phyloP scores from a whole-genome alignment of 2,329 filamentous ascomycete genomes.

The Alternaria arbusti region DNA sequence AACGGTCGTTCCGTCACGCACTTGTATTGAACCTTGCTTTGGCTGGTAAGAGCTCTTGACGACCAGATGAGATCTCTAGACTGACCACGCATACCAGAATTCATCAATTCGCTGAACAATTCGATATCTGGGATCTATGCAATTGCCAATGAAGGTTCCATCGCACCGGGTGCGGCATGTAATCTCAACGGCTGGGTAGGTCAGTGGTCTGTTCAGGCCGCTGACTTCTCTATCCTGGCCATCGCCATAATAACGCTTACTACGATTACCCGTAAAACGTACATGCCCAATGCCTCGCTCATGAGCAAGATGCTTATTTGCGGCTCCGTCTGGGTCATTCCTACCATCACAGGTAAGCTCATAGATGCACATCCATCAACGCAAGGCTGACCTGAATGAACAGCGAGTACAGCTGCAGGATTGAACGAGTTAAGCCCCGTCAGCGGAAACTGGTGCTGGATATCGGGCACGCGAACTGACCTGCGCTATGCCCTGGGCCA shows the following conservation, averaged over 20 bases:
- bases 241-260: slow-evolving; percentile 54
- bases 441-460: slow-evolving; percentile 14
- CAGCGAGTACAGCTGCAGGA: slow-evolving; percentile 4
- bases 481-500: slow-evolving; percentile 6
- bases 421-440: slow-evolving; percentile 1
- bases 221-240: slow-evolving; percentile 53
- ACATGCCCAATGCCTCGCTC: slow-evolving; percentile 40
- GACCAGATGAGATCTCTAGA: background rate
- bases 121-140: slow-evolving; percentile 51
- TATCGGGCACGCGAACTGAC: slow-evolving; percentile 3
- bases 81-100: slow-evolving; percentile 2
- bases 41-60: slow-evolving; percentile 17
- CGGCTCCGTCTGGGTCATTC: slow-evolving; percentile 51
- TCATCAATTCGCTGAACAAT: slow-evolving; percentile 53
- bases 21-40: slow-evolving; percentile 32
- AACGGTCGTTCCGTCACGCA: slow-evolving; percentile 29
- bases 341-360: slow-evolving; percentile 19
- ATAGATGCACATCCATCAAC: background rate
- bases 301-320: slow-evolving; percentile 45
- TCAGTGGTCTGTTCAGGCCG: slow-evolving; percentile 50
- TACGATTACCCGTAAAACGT: slow-evolving; percentile 47
- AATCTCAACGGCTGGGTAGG: slow-evolving; percentile 54
- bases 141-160: slow-evolving; percentile 30
- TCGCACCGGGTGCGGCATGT: slow-evolving; percentile 45
- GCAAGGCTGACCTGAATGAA: background rate